Percentiles rank a stretch among this genome's conserved stretches.
These are phyloP conservation scores for Barnettozyma pratensis DNA, from an alignment of 805 yeast genomes.

Conservation along the genomic window DNA sequence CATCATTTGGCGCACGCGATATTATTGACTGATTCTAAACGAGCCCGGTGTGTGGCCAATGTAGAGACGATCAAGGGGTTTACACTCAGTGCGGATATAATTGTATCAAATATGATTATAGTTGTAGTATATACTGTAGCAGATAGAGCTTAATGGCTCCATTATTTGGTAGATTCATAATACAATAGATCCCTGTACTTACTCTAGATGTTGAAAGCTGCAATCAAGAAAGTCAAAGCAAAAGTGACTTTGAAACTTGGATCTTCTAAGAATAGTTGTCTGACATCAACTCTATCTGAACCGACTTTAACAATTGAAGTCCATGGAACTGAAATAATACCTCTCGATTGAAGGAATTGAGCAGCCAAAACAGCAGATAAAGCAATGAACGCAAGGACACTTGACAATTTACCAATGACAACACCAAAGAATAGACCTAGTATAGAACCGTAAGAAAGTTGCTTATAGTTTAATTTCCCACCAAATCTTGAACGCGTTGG, in stretches of 20 bases:
- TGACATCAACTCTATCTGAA: slow-evolving; percentile 37
- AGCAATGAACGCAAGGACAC: slow-evolving; percentile 45
- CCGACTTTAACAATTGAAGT: slow-evolving; percentile 33
- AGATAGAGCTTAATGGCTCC: too few species aligned
- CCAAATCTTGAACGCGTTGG: slow-evolving; percentile 27
- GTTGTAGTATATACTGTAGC: too few species aligned
- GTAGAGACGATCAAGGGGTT: too few species aligned
- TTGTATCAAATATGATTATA: too few species aligned
- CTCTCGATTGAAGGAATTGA: slow-evolving; percentile 50
- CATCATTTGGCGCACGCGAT: background rate
- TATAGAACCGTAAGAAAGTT: slow-evolving; percentile 55
- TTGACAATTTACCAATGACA: slow-evolving; percentile 52
- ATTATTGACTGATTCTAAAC: too few species aligned
- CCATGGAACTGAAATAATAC: slow-evolving; percentile 42
- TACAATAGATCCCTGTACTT: background rate
- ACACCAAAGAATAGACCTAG: slow-evolving; percentile 54
- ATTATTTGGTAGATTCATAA: too few species aligned
- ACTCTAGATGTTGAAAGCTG: slow-evolving; percentile 44
- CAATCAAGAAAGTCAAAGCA: slow-evolving; percentile 48
- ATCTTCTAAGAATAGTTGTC: slow-evolving; percentile 48
- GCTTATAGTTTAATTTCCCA: slow-evolving; percentile 49
- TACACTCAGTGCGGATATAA: too few species aligned
- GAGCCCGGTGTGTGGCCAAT: too few species aligned
- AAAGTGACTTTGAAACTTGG: slow-evolving; percentile 59
- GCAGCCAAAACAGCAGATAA: slow-evolving; percentile 36